These are phyloP conservation scores for Phaseolus coccineus DNA, from an alignment of 331 rosid species.

Conservation along the genomic window DNA sequence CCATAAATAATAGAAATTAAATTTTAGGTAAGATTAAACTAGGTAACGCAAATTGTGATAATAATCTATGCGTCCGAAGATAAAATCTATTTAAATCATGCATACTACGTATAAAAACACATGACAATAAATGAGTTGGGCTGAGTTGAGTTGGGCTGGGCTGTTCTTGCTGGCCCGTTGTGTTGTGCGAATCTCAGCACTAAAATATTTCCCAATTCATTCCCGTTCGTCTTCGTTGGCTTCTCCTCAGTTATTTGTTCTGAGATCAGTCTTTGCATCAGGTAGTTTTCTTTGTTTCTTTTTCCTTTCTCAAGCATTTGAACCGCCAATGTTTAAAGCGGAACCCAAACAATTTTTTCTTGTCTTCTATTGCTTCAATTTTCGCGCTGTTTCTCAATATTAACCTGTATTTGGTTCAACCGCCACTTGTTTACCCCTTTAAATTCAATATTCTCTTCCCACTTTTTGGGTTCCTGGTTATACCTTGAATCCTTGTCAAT, in stretches of 20 bases:
- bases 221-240: neutral
- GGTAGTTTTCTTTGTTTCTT: slow-evolving; percentile 3
- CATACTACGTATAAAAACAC: neutral
- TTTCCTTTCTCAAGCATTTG: neutral
- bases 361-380: neutral
- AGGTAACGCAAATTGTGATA: too few species aligned
- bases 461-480: neutral
- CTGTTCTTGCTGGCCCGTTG: neutral
- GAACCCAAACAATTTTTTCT: neutral
- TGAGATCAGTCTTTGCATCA: slow-evolving; percentile 9
- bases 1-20: too few species aligned
- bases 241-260: neutral
- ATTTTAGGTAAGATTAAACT: too few species aligned
- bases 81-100: too few species aligned
- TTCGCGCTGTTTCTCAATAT: neutral
- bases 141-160: neutral
- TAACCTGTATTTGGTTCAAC: neutral
- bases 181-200: neutral
- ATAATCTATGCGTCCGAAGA: too few species aligned
- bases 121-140: neutral
- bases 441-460: neutral
- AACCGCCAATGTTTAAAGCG: neutral
- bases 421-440: neutral
- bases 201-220: neutral
- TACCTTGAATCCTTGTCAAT: neutral